Conservation (phyloP, 768 basidiomycete species). For the Galerina sulciceps region DNA sequence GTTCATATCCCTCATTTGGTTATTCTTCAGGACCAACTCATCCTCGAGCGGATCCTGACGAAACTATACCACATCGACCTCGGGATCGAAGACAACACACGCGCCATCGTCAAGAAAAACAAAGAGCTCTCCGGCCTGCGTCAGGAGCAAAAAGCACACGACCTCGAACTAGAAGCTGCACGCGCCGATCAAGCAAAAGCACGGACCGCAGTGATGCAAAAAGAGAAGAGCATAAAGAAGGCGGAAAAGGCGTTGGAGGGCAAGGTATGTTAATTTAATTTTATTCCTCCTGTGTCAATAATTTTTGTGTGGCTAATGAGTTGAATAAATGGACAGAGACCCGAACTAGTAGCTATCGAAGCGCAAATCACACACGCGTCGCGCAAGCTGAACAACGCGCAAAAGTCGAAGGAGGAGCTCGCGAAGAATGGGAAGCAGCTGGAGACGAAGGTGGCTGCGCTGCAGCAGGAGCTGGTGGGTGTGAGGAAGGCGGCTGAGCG, state of each 20-base stretch:
- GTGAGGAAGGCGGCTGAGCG: constrained; percentile 73
- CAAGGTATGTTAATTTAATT: constrained; percentile 54
- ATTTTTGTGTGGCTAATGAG: too few species aligned
- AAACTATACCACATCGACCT: constrained; percentile 90
- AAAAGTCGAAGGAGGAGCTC: constrained; percentile 65
- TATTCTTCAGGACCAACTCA: constrained; percentile 69
- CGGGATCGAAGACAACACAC: constrained; percentile 73
- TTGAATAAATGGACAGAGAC: constrained; percentile 55
- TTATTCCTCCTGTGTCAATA: neutral
- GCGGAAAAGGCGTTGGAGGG: constrained; percentile 87
- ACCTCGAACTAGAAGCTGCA: constrained; percentile 72
- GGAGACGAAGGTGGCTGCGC: constrained; percentile 51
- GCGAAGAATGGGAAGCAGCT: constrained; percentile 52
- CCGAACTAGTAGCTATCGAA: constrained; percentile 81
- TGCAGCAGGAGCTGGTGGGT: constrained; percentile 67
- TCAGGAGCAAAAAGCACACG: constrained; percentile 69
- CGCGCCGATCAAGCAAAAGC: constrained; percentile 82
- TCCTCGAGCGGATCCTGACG: constrained; percentile 83
- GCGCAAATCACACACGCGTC: constrained; percentile 87
- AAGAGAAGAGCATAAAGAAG: constrained; percentile 88
- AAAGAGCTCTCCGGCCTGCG: constrained; percentile 70
- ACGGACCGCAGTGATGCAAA: constrained; percentile 74
- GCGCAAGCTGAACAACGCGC: constrained; percentile 76
- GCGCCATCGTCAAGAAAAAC: constrained; percentile 74
- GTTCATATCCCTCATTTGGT: neutral